Evolutionary conservation across 352 stramenopile species (phyloP), one percentile per base, ranked within the genome.

Genomic region (Pythium scleroteichum): DNA sequence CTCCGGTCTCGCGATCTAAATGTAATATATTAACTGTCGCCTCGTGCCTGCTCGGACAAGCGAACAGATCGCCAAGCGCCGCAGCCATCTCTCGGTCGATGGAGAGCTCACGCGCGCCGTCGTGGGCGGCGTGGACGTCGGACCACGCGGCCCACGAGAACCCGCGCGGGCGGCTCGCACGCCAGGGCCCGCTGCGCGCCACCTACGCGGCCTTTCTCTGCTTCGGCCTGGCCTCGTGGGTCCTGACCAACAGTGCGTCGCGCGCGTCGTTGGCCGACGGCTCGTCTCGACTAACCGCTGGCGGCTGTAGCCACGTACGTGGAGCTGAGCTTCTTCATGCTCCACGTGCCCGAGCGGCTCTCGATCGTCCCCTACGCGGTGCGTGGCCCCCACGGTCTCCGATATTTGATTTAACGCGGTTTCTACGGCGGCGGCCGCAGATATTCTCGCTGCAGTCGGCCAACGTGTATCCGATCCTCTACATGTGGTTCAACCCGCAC

Each of bases 401-500:
- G 29, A 35, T 35, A 35, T 35, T 10, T 10, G 29, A 35, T n/a
- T n/a, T n/a, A n/a, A n/a, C n/a, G n/a, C n/a, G n/a, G n/a, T n/a
- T n/a, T 17, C 26, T 59, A 17, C 22, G 13, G 7, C n/a, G 32
- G 14, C 13, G 20, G 27, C 38, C 12, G 3, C 20, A 85, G 70
- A 83, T 90, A 41, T 73, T 92, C 23, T 79, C 82, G 8, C 64
- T 89, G 4, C 78, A 92, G 59, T 86, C 79, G 2, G 71, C 79
- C 32, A 89, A 92, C 47, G 45, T 89, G 12, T 92, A 90, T 24
- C 82, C 79, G 39, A 65, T 87, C 38, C 69, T 92, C 10, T 88
- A 90, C 67, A 85, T 89, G 79, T 29, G 69, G 9, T 55, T 92
- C 10, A 90, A 88, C 41, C 27, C 61, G 12, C 62, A 59, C 23